Evolutionary conservation across 2,329 filamentous ascomycete genomes (phyloP), one percentile per base, ranked within the genome.

Genomic region (Penicillium sp.): DNA sequence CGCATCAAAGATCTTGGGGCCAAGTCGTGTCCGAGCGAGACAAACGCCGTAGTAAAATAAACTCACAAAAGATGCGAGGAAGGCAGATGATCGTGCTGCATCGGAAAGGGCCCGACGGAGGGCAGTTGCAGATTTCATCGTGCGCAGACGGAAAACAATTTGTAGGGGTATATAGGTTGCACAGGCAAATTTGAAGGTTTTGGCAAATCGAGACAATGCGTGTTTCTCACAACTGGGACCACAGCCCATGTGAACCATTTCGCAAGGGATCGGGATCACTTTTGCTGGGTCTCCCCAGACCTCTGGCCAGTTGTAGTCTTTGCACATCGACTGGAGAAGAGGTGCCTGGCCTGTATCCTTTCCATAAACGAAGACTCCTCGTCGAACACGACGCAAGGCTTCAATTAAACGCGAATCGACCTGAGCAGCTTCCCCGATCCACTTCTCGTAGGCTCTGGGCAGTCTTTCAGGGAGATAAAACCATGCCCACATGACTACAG

Each of bases 1-100:
- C 19, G 71, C 78, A n/a, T 85, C 83, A 25, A 93, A 77, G 13
- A 93, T 23, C 35, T 72, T 83, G 0, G 91, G 91, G 0, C 91
- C 91, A 7, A 94, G 60, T 31, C 89, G 82, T 1, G 87, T 92
- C 45, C 91, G 84, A 6, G 86, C 81, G 0, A 95, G 84, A 70
- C 91, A 96, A 4, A 95, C 89, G 29, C 89, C 87, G 71, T 95
- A 95, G 77, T 93, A 95, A 72, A 93, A 94, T 12, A 92, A 77
- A 1, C 85, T 80, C 63, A 95, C 89, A 73, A 93, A 95, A 0
- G 86, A 78, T 3, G 86, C 90, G 1, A 96, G 81, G 71, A 95
- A 94, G 0, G 88, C 82, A 0, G 90, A 92, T 6, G 89, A 93
- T 33, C 88, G 84, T 10, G 82, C 75, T 1, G 89, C 86, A 2